Evolutionary conservation across 139 green algal genomes (phyloP).

Genomic region (Coccomyxa sp.): DNA sequence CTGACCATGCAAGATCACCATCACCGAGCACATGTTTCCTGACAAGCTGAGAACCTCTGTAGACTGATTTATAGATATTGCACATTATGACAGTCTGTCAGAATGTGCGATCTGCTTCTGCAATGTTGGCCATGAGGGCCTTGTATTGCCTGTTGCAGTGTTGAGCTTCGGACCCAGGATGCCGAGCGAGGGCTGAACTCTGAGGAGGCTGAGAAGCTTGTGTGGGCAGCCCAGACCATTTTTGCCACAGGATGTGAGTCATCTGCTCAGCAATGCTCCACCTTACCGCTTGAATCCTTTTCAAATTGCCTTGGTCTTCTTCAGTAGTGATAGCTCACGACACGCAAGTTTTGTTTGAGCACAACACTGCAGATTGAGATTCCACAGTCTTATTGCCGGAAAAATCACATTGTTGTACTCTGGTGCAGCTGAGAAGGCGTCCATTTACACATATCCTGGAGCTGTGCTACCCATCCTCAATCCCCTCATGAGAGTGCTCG

Average conservation of each 20-base stretch:
- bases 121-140: too few species aligned
- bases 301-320: too few species aligned
- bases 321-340: not conserved
- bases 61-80: too few species aligned
- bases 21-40: too few species aligned
- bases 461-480: not conserved
- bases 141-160: not conserved
- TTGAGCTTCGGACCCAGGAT: constrained; percentile 12
- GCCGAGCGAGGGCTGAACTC: not conserved
- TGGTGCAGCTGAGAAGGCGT: not conserved
- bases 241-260: not conserved
- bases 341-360: not conserved
- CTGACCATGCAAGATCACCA: too few species aligned
- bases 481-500: not conserved
- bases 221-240: constrained; percentile 5
- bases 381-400: too few species aligned
- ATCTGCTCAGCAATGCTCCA: too few species aligned
- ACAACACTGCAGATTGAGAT: not conserved
- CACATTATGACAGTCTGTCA: too few species aligned
- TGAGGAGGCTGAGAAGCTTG: not conserved
- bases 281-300: too few species aligned
- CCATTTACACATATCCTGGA: not conserved
- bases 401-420: not conserved
- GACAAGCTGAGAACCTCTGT: too few species aligned
- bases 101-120: too few species aligned